phyloP scores from a whole-genome alignment of 495 filamentous ascomycete genomes.

The Symbiotaphrina buchneri region DNA sequence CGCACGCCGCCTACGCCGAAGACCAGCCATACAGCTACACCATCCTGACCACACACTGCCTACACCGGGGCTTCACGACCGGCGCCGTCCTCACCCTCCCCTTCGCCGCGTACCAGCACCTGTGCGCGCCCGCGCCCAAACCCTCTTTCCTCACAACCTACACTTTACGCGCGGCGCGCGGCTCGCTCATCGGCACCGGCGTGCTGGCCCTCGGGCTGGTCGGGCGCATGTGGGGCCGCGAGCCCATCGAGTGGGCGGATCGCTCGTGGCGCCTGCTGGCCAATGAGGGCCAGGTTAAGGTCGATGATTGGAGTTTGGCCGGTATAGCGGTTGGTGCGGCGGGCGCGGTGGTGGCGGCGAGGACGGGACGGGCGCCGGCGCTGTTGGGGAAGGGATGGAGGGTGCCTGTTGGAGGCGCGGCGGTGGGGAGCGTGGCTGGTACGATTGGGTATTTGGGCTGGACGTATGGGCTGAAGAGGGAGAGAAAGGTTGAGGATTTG shows the following conservation, averaged over 20 bases:
- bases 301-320: constrained; percentile 24
- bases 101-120: too few species aligned
- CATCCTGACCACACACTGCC: constrained; percentile 32
- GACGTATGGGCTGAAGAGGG: constrained; percentile 15
- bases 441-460: constrained; percentile 16
- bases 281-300: constrained; percentile 25
- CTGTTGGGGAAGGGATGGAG: constrained; percentile 7
- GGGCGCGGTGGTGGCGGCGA: constrained; percentile 9
- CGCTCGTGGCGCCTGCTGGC: constrained; percentile 32
- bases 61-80: constrained; percentile 25
- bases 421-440: constrained; percentile 17
- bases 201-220: constrained; percentile 14
- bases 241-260: constrained; percentile 40
- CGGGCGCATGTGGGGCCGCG: constrained; percentile 24
- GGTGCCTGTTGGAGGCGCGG: constrained; percentile 17
- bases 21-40: constrained; percentile 28
- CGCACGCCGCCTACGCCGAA: constrained; percentile 31
- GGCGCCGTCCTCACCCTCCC: constrained; percentile 21
- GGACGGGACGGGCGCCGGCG: constrained; percentile 6
- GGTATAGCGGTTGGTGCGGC: constrained; percentile 15
- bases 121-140: constrained; percentile 1
- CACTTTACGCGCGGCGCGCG: constrained; percentile 9
- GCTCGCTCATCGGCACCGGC: constrained; percentile 11
- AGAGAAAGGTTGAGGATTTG: too few species aligned
- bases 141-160: constrained; percentile 2